Conservation (phyloP, 179 eudicot genomes). For the Carnegiea gigantea region DNA sequence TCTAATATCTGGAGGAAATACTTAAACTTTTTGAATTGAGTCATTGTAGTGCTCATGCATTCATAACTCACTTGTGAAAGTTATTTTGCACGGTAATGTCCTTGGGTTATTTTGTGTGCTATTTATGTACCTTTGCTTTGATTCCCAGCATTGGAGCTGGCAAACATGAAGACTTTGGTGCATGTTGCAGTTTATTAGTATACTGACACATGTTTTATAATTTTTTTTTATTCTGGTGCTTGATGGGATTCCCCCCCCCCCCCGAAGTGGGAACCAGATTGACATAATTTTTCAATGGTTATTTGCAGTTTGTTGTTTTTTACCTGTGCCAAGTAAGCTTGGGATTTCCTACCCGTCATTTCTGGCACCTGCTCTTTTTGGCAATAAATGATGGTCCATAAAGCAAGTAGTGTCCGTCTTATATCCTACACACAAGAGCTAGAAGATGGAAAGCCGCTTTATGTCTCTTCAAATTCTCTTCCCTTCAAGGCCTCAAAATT, state of each 20-base stretch:
- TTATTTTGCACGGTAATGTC: background rate
- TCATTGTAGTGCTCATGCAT: background rate
- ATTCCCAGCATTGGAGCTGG: background rate
- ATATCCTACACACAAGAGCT: conserved; percentile 68
- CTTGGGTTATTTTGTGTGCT: background rate
- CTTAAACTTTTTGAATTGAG: background rate
- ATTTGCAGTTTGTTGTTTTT: conserved; percentile 19
- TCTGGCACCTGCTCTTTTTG: background rate
- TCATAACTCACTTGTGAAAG: no score
- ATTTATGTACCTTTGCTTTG: background rate
- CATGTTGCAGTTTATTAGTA: background rate
- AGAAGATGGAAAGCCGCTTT: conserved; percentile 67
- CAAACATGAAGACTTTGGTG: background rate
- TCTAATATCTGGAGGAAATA: background rate
- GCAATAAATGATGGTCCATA: conserved; percentile 37
- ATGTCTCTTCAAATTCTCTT: conserved; percentile 68
- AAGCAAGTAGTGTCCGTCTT: conserved; percentile 34
- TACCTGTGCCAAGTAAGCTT: conserved; percentile 11
- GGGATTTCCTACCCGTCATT: background rate
- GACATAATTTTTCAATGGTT: conserved; percentile 3
- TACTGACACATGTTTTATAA: background rate
- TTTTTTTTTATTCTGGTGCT: background rate
- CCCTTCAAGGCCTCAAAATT: conserved; percentile 60
- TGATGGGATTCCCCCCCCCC: background rate
- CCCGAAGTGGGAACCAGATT: background rate